Evolutionary conservation across 2,329 filamentous ascomycete species (phyloP).

Genomic region (Neofusicoccum kwambonambiense): DNA sequence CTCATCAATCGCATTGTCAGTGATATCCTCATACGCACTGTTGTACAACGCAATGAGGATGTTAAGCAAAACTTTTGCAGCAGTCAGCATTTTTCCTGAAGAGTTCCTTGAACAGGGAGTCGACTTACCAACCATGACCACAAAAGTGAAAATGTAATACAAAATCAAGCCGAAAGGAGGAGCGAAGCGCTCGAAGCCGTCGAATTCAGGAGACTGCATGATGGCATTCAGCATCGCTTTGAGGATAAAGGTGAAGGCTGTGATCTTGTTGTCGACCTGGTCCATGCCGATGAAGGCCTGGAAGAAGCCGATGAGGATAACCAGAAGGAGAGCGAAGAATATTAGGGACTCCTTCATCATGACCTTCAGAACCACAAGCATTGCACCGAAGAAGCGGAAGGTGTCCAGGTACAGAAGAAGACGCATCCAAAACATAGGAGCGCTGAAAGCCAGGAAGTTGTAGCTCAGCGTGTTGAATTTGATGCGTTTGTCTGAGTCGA

Average conservation of each 20-base stretch:
- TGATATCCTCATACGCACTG: conserved; percentile 92
- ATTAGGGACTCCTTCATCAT: conserved; percentile 73
- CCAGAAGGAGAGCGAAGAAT: conserved; percentile 86
- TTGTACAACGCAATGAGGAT: conserved; percentile 97
- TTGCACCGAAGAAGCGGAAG: conserved; percentile 93
- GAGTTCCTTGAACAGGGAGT: background rate
- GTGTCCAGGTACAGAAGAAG: conserved; percentile 90
- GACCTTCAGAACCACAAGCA: conserved; percentile 90
- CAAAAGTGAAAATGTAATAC: conserved; percentile 97
- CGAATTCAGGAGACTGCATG: conserved; percentile 89
- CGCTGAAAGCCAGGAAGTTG: conserved; percentile 88
- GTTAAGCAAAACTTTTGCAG: conserved; percentile 69
- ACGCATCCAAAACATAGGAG: conserved; percentile 96
- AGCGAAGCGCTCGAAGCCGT: conserved; percentile 83
- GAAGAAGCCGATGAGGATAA: conserved; percentile 83
- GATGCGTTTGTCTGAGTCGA: conserved; percentile 50
- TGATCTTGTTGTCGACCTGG: conserved; percentile 66
- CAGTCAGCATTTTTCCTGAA: background rate
- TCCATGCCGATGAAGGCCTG: conserved; percentile 94
- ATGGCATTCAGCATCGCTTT: conserved; percentile 85
- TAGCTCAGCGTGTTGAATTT: conserved; percentile 81
- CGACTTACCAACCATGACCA: conserved; percentile 73
- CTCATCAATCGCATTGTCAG: conserved; percentile 88
- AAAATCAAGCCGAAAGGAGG: conserved; percentile 92
- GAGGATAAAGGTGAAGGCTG: conserved; percentile 68